These are phyloP conservation scores for Syncephalastrum sp. DNA, from an alignment of 371 early-diverging fungal species.

Conservation along the genomic window DNA sequence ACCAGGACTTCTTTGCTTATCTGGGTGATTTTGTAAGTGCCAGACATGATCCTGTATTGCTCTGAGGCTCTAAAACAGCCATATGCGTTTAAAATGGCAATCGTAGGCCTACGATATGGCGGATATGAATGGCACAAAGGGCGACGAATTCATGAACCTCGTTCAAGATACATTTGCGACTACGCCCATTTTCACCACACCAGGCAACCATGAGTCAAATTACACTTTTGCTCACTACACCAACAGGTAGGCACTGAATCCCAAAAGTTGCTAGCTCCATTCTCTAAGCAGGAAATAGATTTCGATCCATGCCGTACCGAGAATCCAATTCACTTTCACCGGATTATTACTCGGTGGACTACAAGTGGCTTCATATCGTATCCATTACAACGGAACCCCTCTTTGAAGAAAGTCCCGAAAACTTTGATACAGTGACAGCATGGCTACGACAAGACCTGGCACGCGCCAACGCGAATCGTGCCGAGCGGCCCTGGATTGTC, in stretches of 20 bases:
- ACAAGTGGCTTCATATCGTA: constrained; percentile 21
- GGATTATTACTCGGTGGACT: constrained; percentile 16
- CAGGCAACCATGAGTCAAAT: constrained; percentile 22
- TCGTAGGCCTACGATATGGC: constrained; percentile 22
- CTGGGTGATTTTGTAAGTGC: constrained; percentile 26
- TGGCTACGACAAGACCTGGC: constrained; percentile 30
- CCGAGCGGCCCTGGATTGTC: constrained; percentile 29
- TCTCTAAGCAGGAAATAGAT: constrained; percentile 11
- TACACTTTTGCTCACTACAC: constrained; percentile 24
- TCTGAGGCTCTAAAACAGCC: not conserved
- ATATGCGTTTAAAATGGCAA: constrained; percentile 4
- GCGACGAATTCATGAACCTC: constrained; percentile 25
- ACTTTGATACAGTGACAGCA: constrained; percentile 15
- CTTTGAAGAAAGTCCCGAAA: constrained; percentile 15
- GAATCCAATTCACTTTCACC: constrained; percentile 17
- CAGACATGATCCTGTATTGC: not conserved
- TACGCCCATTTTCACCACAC: constrained; percentile 16
- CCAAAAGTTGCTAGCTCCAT: constrained; percentile 8
- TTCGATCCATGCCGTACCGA: constrained; percentile 15
- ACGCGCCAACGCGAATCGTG: constrained; percentile 10
- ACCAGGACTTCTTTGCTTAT: constrained; percentile 35
- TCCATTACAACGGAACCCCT: constrained; percentile 16
- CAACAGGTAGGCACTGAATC: constrained; percentile 13
- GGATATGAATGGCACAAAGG: constrained; percentile 23
- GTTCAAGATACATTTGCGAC: constrained; percentile 18